Evolutionary conservation across 345 rosid genomes (phyloP), one percentile per base, ranked within the genome.

Genomic region (Arabidopsis suecica): DNA sequence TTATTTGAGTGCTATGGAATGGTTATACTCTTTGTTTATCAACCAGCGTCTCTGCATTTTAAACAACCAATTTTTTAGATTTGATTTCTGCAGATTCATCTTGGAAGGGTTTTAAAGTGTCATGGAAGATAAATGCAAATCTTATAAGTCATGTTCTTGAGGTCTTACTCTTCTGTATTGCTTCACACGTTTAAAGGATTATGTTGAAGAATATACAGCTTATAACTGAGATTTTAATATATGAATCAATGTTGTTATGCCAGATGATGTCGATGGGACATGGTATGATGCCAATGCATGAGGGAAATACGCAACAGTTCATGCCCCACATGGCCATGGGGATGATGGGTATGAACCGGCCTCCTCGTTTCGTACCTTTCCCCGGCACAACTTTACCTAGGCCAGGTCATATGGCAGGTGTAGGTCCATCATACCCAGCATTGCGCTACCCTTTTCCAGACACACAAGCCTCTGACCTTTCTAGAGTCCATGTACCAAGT

Each of bases 221-320:
- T 16, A 16, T 16, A 16, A 9, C 54, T 2, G 5, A 41, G 13
- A 30, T 9, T 33, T 36, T 28, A 63, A n/a, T 45, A 28, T 30
- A 30, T 71, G 11, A 78, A 23, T 5, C 16, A n/a, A 73, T 63
- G 55, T 66, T 69, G 30, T 7, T 45, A 34, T 68, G 72, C 79
- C 83, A 88, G 95, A 86, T 86, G 48, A 85, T 86, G 90, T 88
- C 88, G 42, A 81, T 69, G 84, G 88, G 92, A 77, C 74, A 87
- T 6, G 45, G 73, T 65, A 68, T 81, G 84, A 80, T 83, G 33
- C 87, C 88, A 0, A 88, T 83, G 88, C 81, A 75, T 69, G 84
- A 86, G 0, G 83, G 83, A 1, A 71, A 84, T 25, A 44, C 20
- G 77, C 89, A 80, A 77, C 86, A 61, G 40, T 82, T 77, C 74